phyloP scores from a whole-genome alignment of 306 rosid species.

The Inga laurina region DNA sequence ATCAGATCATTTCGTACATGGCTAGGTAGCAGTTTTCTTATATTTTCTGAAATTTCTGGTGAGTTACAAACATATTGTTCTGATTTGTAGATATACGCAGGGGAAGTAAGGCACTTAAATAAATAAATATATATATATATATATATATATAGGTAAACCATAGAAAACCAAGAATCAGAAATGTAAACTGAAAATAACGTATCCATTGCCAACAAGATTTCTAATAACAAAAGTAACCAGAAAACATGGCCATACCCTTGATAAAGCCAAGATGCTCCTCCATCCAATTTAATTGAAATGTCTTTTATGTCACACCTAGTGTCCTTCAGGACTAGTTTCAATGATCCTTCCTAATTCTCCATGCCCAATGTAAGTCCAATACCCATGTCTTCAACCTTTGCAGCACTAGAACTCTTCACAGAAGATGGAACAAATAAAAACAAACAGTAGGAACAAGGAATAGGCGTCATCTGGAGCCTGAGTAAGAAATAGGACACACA shows the following conservation, averaged over 20 bases:
- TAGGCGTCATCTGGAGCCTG: slow-evolving; percentile 4
- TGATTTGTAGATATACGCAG: not conserved
- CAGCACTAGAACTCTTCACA: slow-evolving; percentile 44
- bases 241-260: slow-evolving; percentile 70
- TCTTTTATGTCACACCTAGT: slow-evolving; percentile 67
- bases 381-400: slow-evolving; percentile 87
- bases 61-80: not conserved
- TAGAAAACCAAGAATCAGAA: slow-evolving; percentile 10
- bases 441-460: slow-evolving; percentile 20
- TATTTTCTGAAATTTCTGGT: not conserved
- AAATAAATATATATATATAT: too few relatives aligned
- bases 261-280: slow-evolving; percentile 97
- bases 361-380: slow-evolving; percentile 70
- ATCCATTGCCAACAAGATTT: slow-evolving; percentile 6
- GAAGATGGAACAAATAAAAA: slow-evolving; percentile 24
- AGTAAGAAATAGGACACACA: slow-evolving; percentile 8
- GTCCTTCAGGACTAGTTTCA: slow-evolving; percentile 63
- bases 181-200: slow-evolving; percentile 6
- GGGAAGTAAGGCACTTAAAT: not conserved
- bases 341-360: slow-evolving; percentile 74
- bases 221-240: slow-evolving; percentile 20
- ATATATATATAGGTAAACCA: not conserved
- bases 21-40: not conserved
- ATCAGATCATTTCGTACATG: not conserved
- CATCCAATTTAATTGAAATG: slow-evolving; percentile 79